Base-by-base conservation (phyloP, 768 basidiomycete species). In the Tephrocybe sp. region DNA sequence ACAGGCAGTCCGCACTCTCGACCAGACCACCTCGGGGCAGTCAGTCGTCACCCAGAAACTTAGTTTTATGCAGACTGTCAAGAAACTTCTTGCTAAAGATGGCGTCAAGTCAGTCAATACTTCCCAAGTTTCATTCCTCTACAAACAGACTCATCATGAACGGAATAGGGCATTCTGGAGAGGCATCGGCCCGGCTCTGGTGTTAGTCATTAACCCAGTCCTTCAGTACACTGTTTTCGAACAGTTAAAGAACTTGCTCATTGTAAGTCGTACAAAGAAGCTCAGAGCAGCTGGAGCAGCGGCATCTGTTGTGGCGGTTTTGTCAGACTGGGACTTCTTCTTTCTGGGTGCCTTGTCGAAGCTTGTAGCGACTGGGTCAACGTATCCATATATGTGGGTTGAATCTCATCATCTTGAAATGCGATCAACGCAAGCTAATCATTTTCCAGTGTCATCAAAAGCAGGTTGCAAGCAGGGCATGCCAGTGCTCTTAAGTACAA, bases 181-280 rank as follows among this genome's bases (percentile, higher is more conserved):
- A 40, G 96, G 96, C 12, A 80, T 99, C 34, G 92, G 92, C 1
- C 94, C 96, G 3, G 94, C 94, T n/a, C 74, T 99, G 43, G 77
- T 93, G 23, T 77, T 98, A 39, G 96, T 98, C 58, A 81, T 92
- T 55, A 99, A 99, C 68, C 96, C 96, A 13, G 89, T 99, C 30
- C 77, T 98, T 30, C 84, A 94, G 72, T 95, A 97, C 67, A 98
- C 96, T 16, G 83, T 85, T 0, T 98, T 98, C 56, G 96, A 99
- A 68, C 92, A 97, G 64, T 74, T 98, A 60, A 97, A 96, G 76
- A 97, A 95, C 60, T 60, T 82, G 33, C 62, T 98, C 51, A 71
- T 93, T 48, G 76, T 78, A 53, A 77, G 77, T 26, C 80, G 88
- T 32, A 83, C 80, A 23, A 72, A 64, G 43, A 79, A 71, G 58